phyloP scores from a whole-genome alignment of 805 yeast species.

The Candida cerambycidarum region DNA sequence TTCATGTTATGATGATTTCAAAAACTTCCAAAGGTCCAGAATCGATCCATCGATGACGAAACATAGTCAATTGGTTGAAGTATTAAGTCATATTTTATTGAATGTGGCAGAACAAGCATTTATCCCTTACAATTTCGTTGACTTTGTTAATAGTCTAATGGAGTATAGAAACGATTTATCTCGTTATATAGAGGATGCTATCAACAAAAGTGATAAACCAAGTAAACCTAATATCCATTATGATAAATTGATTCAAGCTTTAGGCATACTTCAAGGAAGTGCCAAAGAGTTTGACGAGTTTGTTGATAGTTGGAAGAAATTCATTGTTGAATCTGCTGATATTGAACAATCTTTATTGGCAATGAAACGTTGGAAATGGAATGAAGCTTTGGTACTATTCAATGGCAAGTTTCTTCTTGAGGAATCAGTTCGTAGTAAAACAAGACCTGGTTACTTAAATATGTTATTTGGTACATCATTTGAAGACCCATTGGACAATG shows the following conservation, averaged over 20 bases:
- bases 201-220: conserved; percentile 9
- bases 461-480: conserved; percentile 67
- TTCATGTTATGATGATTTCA: conserved; percentile 67
- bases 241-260: conserved; percentile 24
- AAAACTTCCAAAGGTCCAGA: conserved; percentile 43
- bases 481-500: conserved; percentile 47
- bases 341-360: conserved; percentile 73
- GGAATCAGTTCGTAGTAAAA: conserved; percentile 39
- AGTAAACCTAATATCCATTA: conserved; percentile 22
- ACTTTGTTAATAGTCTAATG: conserved; percentile 45
- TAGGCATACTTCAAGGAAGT: conserved; percentile 25
- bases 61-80: conserved; percentile 55
- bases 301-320: conserved; percentile 62
- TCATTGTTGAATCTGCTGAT: conserved; percentile 41
- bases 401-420: conserved; percentile 51
- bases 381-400: conserved; percentile 58
- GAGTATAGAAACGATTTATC: conserved; percentile 49
- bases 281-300: conserved; percentile 54
- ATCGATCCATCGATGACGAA: conserved; percentile 58
- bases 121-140: conserved; percentile 62
- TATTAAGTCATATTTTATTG: conserved; percentile 54
- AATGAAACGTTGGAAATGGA: conserved; percentile 78
- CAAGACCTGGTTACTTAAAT: conserved; percentile 68
- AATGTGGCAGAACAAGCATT: conserved; percentile 72
- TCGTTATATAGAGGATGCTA: conserved; percentile 26